These are phyloP conservation scores for Phoma sp. DNA, from an alignment of 2,329 filamentous ascomycete species.

Conservation along the genomic window DNA sequence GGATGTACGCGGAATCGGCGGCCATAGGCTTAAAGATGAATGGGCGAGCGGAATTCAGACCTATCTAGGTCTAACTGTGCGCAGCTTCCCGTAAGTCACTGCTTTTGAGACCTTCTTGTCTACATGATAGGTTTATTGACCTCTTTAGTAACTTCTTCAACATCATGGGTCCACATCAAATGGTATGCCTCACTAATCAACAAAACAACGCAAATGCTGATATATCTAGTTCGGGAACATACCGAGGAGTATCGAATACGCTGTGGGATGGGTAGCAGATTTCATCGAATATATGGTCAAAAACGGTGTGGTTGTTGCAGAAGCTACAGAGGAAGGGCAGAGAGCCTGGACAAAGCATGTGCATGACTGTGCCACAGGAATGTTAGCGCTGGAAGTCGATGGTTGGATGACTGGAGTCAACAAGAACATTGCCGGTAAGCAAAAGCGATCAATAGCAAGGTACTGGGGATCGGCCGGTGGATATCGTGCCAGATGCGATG, in stretches of 20 bases:
- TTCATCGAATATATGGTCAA: constrained; percentile 45
- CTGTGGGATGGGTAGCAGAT: constrained; percentile 49
- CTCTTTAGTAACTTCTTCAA: constrained; percentile 2
- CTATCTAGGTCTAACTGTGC: constrained; percentile 35
- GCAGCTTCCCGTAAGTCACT: constrained; percentile 36
- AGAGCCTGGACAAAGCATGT: constrained; percentile 58
- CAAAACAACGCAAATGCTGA: not conserved
- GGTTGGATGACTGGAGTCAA: constrained; percentile 64
- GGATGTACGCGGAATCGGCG: constrained; percentile 21
- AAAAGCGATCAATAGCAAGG: constrained; percentile 54
- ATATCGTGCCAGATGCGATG: constrained; percentile 47
- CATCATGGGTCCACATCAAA: constrained; percentile 8
- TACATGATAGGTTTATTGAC: not conserved
- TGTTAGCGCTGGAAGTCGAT: constrained; percentile 57
- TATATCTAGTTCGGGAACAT: constrained; percentile 25
- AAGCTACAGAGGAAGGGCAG: constrained; percentile 51
- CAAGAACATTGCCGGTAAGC: constrained; percentile 52
- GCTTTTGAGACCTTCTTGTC: too few species aligned
- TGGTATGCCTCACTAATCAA: not conserved
- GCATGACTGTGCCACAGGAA: constrained; percentile 52
- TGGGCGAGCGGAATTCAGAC: constrained; percentile 32
- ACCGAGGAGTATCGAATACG: constrained; percentile 52
- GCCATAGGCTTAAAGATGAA: constrained; percentile 19
- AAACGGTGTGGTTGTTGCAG: constrained; percentile 44
- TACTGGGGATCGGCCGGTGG: constrained; percentile 56